Evolutionary conservation across 305 asterid genomes (phyloP).

Genomic region (Fraxinus paxiana): DNA sequence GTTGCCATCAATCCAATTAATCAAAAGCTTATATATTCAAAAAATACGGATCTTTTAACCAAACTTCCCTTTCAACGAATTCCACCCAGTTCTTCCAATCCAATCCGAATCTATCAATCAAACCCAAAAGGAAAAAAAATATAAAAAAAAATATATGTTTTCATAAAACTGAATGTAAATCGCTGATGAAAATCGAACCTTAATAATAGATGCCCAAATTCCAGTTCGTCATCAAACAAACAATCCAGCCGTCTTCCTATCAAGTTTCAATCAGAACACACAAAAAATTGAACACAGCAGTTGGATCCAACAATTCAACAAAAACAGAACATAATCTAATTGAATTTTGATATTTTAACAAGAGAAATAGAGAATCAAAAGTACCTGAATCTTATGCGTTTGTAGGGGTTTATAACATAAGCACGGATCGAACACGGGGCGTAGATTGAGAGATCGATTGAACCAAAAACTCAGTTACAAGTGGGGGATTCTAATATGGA

Average conservation of each 20-base stretch:
- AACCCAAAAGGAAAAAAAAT: neutral
- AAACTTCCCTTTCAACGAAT: neutral
- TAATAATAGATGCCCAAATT: neutral
- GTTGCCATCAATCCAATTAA: slow-evolving; percentile 58
- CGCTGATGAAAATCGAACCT: neutral
- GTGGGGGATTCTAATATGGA: neutral
- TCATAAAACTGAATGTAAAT: neutral
- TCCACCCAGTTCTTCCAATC: slow-evolving; percentile 1
- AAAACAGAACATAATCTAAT: neutral
- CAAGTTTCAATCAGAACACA: neutral
- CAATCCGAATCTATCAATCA: slow-evolving; percentile 6
- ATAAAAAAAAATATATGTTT: neutral
- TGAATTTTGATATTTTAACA: neutral
- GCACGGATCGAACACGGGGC: neutral
- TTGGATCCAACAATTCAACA: slow-evolving; percentile 4
- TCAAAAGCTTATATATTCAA: slow-evolving; percentile 17
- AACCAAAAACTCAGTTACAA: neutral
- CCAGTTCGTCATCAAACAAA: neutral
- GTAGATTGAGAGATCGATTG: neutral
- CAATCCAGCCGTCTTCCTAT: neutral
- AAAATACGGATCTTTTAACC: neutral
- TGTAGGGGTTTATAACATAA: neutral
- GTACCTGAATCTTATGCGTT: neutral
- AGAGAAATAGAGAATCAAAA: neutral
- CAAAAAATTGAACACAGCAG: neutral